Evolutionary conservation across 129 eudicot species (phyloP), one percentile per base, ranked within the genome.

Genomic region (Silybum marianum): DNA sequence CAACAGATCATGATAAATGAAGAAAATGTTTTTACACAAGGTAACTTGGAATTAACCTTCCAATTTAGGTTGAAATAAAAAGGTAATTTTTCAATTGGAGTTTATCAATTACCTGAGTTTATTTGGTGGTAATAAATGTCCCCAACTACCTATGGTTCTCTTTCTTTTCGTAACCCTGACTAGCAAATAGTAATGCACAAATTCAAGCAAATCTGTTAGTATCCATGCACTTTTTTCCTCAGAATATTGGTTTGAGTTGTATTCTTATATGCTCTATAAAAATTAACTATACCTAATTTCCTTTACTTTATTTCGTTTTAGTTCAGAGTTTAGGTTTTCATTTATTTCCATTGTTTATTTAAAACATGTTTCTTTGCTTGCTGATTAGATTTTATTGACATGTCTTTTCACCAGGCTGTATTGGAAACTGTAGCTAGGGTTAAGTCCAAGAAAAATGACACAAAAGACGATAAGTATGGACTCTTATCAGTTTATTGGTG

Each of bases 341-440:
- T 69, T 69, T 76, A 18, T 51, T 69, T 9, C 14, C 30, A 2
- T 14, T 32, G 51, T 21, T 76, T 19, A 77, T 18, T 34, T 82
- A 48, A 80, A 80, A 28, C 42, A 80, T 51, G 70, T 54, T 54
- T 72, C 51, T 34, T 78, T 82, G 72, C 77, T 83, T 85, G 63
- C 81, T 84, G 48, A 76, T 76, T 83, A 28, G 80, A 32, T 77
- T 78, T 46, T 22, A 36, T 60, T 81, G 69, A 48, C 77, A 69
- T 84, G 51, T 79, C 46, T 82, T 69, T 82, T 74, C 28, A 62
- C 78, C 91, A 96, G 99, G 99, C 99, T 67, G 96, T 90, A 42
- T 82, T 96, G 98, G 99, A 96, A 89, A 96, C 98, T 26, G 99
- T 96, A 76, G 99, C 99, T 71, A 96, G 99, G 89, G 98, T 96